Evolutionary conservation across 2,329 filamentous ascomycete species (phyloP).

Genomic region (Blastomyces percursus): DNA sequence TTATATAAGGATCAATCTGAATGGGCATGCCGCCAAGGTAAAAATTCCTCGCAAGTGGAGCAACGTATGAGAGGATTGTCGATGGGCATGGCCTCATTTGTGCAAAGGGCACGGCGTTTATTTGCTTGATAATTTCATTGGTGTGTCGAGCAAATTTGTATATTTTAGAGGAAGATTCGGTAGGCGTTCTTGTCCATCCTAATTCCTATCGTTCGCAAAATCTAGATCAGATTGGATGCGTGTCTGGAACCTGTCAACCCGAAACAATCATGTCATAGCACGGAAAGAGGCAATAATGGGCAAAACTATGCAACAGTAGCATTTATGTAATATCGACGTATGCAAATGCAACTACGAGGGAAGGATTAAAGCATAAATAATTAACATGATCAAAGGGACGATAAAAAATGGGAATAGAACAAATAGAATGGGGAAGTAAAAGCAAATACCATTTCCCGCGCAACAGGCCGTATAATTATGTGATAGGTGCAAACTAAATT

Average conservation of each 20-base stretch:
- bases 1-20: constrained; percentile 36
- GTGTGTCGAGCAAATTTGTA: neutral
- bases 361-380: neutral
- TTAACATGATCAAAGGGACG: neutral
- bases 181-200: neutral
- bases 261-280: neutral
- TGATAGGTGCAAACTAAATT: neutral
- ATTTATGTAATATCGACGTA: neutral
- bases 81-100: neutral
- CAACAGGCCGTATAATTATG: neutral
- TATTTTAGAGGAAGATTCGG: neutral
- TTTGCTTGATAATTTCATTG: neutral
- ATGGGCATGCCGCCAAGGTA: constrained; percentile 17
- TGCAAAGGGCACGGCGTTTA: neutral
- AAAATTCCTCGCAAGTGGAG: neutral
- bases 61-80: neutral
- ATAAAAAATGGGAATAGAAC: neutral
- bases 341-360: neutral
- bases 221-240: neutral
- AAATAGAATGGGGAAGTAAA: neutral
- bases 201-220: neutral
- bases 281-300: neutral
- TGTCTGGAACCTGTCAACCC: neutral
- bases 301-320: neutral
- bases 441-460: neutral